phyloP scores from a whole-genome alignment of 2,329 filamentous ascomycete species.

The Knoxdaviesia capensis region DNA sequence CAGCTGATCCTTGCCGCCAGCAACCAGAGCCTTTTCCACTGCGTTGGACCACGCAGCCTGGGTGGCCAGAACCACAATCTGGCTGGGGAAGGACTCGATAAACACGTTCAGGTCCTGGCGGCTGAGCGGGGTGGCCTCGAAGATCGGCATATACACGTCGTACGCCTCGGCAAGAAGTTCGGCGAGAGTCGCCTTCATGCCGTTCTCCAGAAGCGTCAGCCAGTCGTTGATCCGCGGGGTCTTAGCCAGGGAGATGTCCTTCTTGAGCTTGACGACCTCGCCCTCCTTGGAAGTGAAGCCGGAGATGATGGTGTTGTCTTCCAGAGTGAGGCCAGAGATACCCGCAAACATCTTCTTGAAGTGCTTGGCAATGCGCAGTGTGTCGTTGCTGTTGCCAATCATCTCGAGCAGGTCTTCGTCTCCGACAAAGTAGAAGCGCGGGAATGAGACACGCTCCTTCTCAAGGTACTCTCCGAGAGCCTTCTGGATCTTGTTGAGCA shows the following conservation, averaged over 20 bases:
- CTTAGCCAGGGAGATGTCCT: conserved; percentile 78
- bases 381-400: conserved; percentile 98
- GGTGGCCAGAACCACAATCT: conserved; percentile 85
- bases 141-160: conserved; percentile 61
- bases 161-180: conserved; percentile 78
- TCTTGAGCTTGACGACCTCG: conserved; percentile 71
- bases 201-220: conserved; percentile 79
- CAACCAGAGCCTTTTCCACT: conserved; percentile 57
- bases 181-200: conserved; percentile 86
- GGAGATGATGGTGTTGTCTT: conserved; percentile 73
- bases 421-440: conserved; percentile 97
- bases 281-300: conserved; percentile 93
- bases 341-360: conserved; percentile 99
- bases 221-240: conserved; percentile 97
- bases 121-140: conserved; percentile 52
- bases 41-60: conserved; percentile 86
- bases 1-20: conserved; percentile 49
- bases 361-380: conserved; percentile 88
- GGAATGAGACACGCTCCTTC: conserved; percentile 91
- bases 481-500: conserved; percentile 98
- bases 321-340: conserved; percentile 73
- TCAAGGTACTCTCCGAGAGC: conserved; percentile 96
- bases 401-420: conserved; percentile 97
- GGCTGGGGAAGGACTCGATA: conserved; percentile 68
- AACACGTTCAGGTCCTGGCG: conserved; percentile 54